Evolutionary conservation across 441 rosid species (phyloP).

Genomic region (Gossypium schwendimanii): DNA sequence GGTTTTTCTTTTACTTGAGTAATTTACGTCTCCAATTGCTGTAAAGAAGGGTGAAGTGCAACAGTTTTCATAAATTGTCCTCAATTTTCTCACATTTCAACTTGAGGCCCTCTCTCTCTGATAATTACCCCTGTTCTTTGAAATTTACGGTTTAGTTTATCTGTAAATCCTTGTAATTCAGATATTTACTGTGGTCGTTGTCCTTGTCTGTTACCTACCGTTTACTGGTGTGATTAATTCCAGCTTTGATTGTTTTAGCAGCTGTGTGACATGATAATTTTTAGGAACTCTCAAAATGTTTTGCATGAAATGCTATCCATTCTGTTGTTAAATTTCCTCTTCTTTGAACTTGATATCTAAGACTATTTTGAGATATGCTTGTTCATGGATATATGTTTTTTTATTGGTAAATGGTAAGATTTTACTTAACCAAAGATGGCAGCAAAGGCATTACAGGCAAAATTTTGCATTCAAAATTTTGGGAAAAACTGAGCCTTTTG

Average conservation of each 20-base stretch:
- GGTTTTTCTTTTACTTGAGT: neutral
- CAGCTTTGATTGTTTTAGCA: neutral
- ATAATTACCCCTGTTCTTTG: neutral
- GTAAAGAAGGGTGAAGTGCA: neutral
- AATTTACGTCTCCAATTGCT: neutral
- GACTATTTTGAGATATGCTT: neutral
- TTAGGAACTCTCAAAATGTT: neutral
- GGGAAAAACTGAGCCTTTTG: no score
- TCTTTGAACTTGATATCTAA: neutral
- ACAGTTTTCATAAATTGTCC: neutral
- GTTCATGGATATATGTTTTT: neutral
- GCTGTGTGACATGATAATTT: neutral
- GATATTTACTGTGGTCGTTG: neutral
- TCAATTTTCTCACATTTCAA: neutral
- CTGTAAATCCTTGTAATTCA: neutral
- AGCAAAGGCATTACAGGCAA: neutral
- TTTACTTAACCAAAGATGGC: neutral
- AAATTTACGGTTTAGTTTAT: neutral
- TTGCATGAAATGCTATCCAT: neutral
- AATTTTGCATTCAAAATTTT: slow-evolving; percentile 2
- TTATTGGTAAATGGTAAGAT: neutral
- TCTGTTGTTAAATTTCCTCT: neutral
- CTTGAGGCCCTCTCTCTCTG: neutral
- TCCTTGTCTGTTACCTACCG: neutral
- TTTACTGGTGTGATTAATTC: neutral